Base-by-base conservation (phyloP, 441 rosid genomes). In the Arabidopsis hybrid region DNA sequence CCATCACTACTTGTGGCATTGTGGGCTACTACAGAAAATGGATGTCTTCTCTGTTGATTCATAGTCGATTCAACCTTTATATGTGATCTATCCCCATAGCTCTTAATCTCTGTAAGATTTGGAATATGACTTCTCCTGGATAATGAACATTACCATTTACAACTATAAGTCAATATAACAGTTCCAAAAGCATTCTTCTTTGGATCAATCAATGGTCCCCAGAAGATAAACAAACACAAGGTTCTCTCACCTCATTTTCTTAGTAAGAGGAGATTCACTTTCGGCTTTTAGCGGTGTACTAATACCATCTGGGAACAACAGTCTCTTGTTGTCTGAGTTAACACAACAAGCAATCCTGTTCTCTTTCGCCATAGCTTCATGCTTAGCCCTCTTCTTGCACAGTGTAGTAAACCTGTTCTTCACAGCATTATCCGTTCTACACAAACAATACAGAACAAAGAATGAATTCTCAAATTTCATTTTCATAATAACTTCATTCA, bases 361-460 rank as follows among this genome's bases (percentile, higher is more conserved):
- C 85, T 89, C 98, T 78, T 95, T 91, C 7, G 87, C 95, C 71
- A 93, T 84, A 77, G 97, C 95, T 81, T 95, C 99, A 60, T 88
- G 90, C 82, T 90, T 95, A 26, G 97, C 98, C 81, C 92, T 95
- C 84, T 93, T 95, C 89, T 95, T 95, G 80, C 99, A 93, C 45
- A 95, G 80, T 21, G 99, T 95, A 12, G 99, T 83, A 80, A 95
- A 95, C 49, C 99, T 84, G 75, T 95, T 95, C 84, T 95, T 95
- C 77, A 95, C 99, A 38, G 99, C 99, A 77, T 95, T 95, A 85
- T 95, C 99, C 13, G 99, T 95, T 82, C 99, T 95, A 85, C 83
- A 79, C 40, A 66, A 75, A 46, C 52, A 50, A 69, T n/a, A 49
- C 18, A 57, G 36, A 61, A 34, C 32, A 65, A 65, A 5, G 11